Percentiles rank a stretch among this genome's conserved stretches.
Conservation (phyloP, 129 eudicot species). For the Kitagawia praeruptora region DNA sequence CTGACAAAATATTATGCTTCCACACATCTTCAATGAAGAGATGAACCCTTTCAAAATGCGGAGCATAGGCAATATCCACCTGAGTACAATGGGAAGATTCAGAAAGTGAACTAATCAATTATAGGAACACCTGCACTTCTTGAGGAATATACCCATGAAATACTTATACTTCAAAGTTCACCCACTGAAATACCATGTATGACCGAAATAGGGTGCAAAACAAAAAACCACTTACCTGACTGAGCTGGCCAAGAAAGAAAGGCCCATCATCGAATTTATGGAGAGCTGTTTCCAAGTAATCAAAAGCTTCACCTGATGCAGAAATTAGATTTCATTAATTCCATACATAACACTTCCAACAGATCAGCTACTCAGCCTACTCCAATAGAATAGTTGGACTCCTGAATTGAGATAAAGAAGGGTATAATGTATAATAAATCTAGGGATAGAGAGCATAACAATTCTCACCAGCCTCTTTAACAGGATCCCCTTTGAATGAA, state of each 20-base stretch:
- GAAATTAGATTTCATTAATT: not conserved
- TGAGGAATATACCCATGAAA: not conserved
- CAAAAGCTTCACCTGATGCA: conserved; percentile 50
- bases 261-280: conserved; percentile 60
- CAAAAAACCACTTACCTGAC: conserved; percentile 31
- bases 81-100: conserved; percentile 20
- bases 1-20: conserved; percentile 65
- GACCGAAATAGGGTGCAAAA: not conserved
- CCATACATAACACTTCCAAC: not conserved
- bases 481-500: conserved; percentile 41
- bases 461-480: conserved; percentile 45
- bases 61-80: conserved; percentile 75
- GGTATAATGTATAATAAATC: not conserved
- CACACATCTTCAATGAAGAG: conserved; percentile 33
- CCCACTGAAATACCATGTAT: not conserved
- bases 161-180: not conserved
- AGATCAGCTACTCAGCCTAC: not conserved
- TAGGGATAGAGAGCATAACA: not conserved
- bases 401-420: not conserved
- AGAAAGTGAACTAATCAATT: not conserved
- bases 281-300: conserved; percentile 65
- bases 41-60: conserved; percentile 67
- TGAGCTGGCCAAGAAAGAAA: conserved; percentile 71
- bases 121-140: not conserved
- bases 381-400: not conserved